Conservation (phyloP, 371 early-diverging fungal genomes). For the Lichtheimia ramosa region DNA sequence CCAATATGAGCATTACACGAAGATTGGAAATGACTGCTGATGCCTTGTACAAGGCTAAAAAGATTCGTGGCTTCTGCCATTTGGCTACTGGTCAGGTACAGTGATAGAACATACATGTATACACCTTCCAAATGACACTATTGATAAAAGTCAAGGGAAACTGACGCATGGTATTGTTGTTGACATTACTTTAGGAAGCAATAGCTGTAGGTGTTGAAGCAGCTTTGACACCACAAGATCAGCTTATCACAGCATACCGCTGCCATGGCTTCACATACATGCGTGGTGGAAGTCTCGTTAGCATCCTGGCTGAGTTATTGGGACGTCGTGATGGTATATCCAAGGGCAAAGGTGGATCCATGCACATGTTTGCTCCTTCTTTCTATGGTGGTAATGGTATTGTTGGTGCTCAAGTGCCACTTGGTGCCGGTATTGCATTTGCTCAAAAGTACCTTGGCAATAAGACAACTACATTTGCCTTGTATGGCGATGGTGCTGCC, state of each 20-base stretch:
- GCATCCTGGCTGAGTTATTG: slow-evolving; percentile 88
- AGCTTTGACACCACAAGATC: slow-evolving; percentile 86
- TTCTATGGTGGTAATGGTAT: slow-evolving; percentile 99
- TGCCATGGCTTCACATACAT: slow-evolving; percentile 98
- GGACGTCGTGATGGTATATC: slow-evolving; percentile 91
- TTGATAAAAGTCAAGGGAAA: slow-evolving; percentile 9
- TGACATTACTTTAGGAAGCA: slow-evolving; percentile 73
- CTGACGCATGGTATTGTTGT: not conserved
- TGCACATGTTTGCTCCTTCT: slow-evolving; percentile 98
- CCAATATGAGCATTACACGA: slow-evolving; percentile 86
- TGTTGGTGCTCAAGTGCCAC: slow-evolving; percentile 99
- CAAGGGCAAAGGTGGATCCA: slow-evolving; percentile 99
- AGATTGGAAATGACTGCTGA: slow-evolving; percentile 95
- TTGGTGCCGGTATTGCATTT: slow-evolving; percentile 97
- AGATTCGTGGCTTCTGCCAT: slow-evolving; percentile 99
- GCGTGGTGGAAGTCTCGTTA: slow-evolving; percentile 79
- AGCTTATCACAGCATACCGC: slow-evolving; percentile 97
- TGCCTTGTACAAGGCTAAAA: slow-evolving; percentile 93
- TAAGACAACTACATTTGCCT: slow-evolving; percentile 81
- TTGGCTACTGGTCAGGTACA: slow-evolving; percentile 96
- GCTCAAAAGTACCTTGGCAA: slow-evolving; percentile 90
- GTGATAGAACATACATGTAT: slow-evolving; percentile 4
- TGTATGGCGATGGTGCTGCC: slow-evolving; percentile 99
- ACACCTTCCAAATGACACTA: slow-evolving; percentile 14
- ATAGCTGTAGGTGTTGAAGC: slow-evolving; percentile 95